phyloP scores from a whole-genome alignment of 192 early-diverging fungal genomes.

The Podila horticola region DNA sequence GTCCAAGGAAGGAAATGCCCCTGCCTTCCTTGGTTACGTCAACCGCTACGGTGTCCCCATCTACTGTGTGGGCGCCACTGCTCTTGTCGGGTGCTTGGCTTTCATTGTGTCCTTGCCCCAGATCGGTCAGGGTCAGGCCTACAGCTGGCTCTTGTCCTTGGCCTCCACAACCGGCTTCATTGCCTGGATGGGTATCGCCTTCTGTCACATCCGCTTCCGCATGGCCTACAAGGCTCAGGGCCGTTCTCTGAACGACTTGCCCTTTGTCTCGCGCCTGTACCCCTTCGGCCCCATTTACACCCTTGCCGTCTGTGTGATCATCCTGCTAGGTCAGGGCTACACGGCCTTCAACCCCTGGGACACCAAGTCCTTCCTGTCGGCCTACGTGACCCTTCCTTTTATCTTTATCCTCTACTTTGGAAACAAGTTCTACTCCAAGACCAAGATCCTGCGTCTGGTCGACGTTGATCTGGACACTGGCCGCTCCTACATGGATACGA shows the following conservation, averaged over 20 bases:
- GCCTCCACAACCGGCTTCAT: constrained; percentile 78
- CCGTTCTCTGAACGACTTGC: constrained; percentile 64
- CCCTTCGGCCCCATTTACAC: constrained; percentile 70
- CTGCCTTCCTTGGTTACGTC: constrained; percentile 64
- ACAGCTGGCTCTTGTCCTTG: constrained; percentile 68
- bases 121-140: constrained; percentile 71
- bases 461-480: constrained; percentile 65
- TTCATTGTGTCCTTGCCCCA: constrained; percentile 63
- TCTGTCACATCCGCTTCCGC: constrained; percentile 84
- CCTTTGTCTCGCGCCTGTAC: constrained; percentile 68
- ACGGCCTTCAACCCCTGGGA: constrained; percentile 64
- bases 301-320: constrained; percentile 65
- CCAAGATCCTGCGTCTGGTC: constrained; percentile 63
- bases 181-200: constrained; percentile 83
- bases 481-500: constrained; percentile 34
- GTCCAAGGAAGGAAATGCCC: constrained; percentile 78
- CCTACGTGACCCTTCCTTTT: constrained; percentile 68
- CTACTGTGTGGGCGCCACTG: constrained; percentile 65
- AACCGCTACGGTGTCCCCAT: constrained; percentile 72
- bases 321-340: constrained; percentile 69
- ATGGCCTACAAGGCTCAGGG: constrained; percentile 77
- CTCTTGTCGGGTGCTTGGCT: constrained; percentile 67
- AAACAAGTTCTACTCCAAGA: constrained; percentile 68
- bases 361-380: constrained; percentile 62
- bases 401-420: constrained; percentile 68